Evolutionary conservation across 2,329 filamentous ascomycete species (phyloP).

Genomic region (Pseudofabraea citricarpa): DNA sequence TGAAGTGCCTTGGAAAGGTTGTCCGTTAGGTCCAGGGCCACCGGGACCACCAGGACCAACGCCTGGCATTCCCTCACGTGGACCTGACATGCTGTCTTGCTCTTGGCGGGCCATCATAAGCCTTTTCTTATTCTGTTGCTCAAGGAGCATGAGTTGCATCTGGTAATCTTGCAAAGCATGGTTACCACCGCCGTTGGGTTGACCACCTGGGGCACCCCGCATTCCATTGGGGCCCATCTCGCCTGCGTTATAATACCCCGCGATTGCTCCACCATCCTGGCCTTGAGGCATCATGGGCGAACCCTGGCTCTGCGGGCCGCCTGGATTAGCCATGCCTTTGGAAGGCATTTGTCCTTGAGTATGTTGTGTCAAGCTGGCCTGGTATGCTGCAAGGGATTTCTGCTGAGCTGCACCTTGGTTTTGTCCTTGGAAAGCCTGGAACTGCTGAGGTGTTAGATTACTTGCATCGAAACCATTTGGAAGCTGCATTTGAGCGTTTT

Average conservation of each 20-base stretch:
- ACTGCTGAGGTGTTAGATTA: conserved; percentile 70
- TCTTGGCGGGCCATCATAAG: conserved; percentile 77
- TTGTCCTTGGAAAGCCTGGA: conserved; percentile 50
- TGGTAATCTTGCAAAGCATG: conserved; percentile 83
- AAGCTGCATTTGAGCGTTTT: conserved; percentile 57
- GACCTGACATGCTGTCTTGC: conserved; percentile 60
- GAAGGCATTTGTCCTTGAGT: conserved; percentile 75
- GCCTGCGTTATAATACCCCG: conserved; percentile 57
- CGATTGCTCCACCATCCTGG: conserved; percentile 55
- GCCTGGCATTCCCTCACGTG: conserved; percentile 39
- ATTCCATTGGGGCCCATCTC: conserved; percentile 56
- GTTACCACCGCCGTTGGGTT: conserved; percentile 41
- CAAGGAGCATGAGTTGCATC: conserved; percentile 82
- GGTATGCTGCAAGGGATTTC: conserved; percentile 81
- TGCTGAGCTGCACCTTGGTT: conserved; percentile 38
- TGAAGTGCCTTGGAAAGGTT: conserved; percentile 64
- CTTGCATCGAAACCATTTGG: conserved; percentile 71
- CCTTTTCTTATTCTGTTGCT: conserved; percentile 84
- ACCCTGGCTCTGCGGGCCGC: conserved; percentile 68
- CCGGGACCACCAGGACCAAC: conserved; percentile 50
- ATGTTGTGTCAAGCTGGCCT: conserved; percentile 77
- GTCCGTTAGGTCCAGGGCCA: conserved; percentile 51
- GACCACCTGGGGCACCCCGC: conserved; percentile 45
- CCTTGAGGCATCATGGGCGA: conserved; percentile 78
- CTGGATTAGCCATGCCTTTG: conserved; percentile 74